phyloP scores from a whole-genome alignment of 1,284 basidiomycete species.

The Anthracocystis walkeri region DNA sequence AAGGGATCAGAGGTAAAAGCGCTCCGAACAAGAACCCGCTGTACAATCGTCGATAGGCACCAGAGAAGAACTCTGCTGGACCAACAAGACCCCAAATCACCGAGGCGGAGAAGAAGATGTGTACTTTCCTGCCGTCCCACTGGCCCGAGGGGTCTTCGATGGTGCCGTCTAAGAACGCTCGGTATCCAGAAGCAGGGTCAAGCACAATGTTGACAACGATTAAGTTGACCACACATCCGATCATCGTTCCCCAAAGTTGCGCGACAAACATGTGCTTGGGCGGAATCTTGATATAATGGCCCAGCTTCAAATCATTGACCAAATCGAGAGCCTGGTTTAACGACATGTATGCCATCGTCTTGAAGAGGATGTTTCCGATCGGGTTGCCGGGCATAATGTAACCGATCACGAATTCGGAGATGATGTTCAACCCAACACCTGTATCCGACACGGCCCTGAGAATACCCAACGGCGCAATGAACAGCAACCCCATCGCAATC shows the following conservation, averaged over 20 bases:
- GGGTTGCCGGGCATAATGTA: slow-evolving; percentile 73
- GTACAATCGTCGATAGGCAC: slow-evolving; percentile 70
- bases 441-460: slow-evolving; percentile 73
- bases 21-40: slow-evolving; percentile 72
- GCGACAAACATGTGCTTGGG: slow-evolving; percentile 72
- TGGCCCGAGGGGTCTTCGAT: slow-evolving; percentile 72
- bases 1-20: slow-evolving; percentile 70
- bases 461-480: slow-evolving; percentile 71
- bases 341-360: slow-evolving; percentile 71
- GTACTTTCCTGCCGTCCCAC: slow-evolving; percentile 69
- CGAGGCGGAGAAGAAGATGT: slow-evolving; percentile 70
- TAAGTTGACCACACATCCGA: slow-evolving; percentile 71
- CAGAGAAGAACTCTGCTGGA: slow-evolving; percentile 72
- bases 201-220: slow-evolving; percentile 71
- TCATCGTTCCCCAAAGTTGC: slow-evolving; percentile 72
- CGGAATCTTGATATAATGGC: slow-evolving; percentile 69
- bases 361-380: slow-evolving; percentile 70
- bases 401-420: slow-evolving; percentile 72
- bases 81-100: slow-evolving; percentile 72
- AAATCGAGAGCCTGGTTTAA: slow-evolving; percentile 70
- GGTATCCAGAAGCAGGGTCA: slow-evolving; percentile 61
- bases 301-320: slow-evolving; percentile 72
- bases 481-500: slow-evolving; percentile 71
- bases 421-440: slow-evolving; percentile 70
- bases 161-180: slow-evolving; percentile 70